Evolutionary conservation across 306 rosid species (phyloP), one percentile per base, ranked within the genome.

Genomic region (Prunus padus): DNA sequence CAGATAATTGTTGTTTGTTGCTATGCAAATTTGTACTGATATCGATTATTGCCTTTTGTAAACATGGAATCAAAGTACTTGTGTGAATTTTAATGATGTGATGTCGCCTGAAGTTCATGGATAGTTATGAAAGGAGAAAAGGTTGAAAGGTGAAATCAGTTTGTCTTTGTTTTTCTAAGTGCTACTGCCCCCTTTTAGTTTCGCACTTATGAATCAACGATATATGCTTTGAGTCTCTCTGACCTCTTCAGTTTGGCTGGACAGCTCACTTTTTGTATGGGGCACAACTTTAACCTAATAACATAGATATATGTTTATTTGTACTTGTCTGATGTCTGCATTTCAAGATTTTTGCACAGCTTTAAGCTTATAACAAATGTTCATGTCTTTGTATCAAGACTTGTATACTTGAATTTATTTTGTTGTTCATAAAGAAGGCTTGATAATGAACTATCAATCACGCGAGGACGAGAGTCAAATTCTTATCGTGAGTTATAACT

Each of bases 171-270:
- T 65, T 44, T 49, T 78, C 33, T 49, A 84, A 86, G 89, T 85
- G 89, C 87, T 79, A 74, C 65, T 51, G 42, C 42, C 42, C 78
- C 82, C 78, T 84, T 86, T 57, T 42, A 37, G 72, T 37, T 37
- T 37, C 42, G 8, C 42, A 0, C 77, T 65, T 46, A 23, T 82
- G 82, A 80, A 82, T 84, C 77, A 78, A 72, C 85, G 80, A 73
- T 54, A 70, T 19, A 16, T 22, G 9, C 42, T 37, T 37, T 37
- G 42, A 37, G 8, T 37, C 42, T 37, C 42, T 37, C 9, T 1
- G 42, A 37, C 33, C 50, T 70, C 33, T 37, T 28, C 69, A 20
- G 13, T 54, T 55, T 71, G 45, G 72, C 56, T 65, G 44, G 33
- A 78, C 72, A 31, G 65, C 57, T 62, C 54, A 51, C 49, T 11